Base-by-base conservation (phyloP, 805 yeast species). In the Spathaspora girioi region DNA sequence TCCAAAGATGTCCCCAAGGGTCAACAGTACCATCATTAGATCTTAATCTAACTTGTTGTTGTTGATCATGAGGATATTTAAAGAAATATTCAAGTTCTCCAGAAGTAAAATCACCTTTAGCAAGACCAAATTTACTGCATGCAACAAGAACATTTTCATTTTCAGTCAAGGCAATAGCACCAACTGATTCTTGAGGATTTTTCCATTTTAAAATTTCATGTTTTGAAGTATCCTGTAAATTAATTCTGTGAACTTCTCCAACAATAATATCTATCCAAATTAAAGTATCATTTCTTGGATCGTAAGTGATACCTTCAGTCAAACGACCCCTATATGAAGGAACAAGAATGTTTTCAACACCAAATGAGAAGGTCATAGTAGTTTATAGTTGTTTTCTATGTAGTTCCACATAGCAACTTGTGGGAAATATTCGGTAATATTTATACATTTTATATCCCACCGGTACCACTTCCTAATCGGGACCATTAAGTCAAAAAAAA, bases 21-120 rank as follows among this genome's bases (percentile, higher is more conserved):
- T 89, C 91, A 41, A 90, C 79, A 45, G 81, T 79, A 0, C 97
- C 97, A 63, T 91, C 97, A 61, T 91, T 91, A 42, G 94, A 86
- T 19, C 78, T 59, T 48, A 70, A 59, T 38, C 69, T 56, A 5
- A 45, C 31, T 14, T 56, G 52, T 32, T 57, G 56, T n/a, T 50
- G 47, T 5, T 60, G 59, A 12, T 67, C 60, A 46, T 65, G 61
- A 11, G 75, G 69, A 51, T 73, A 70, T 43, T 70, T 69, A 47
- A 78, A 59, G 26, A 82, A 69, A 52, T 67, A 84, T 26, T 68
- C 63, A 52, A 66, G 56, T 17, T 66, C 58, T 2, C 63, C 65
- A n/a, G 69, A 54, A 9, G 41, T 50, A 57, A 87, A 76, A 59
- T 78, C 71, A 35, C 81, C 80, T 42, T 69, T 67, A 11, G 82